Conservation (phyloP, 2,329 filamentous ascomycete genomes). For the Fusarium chuoi region DNA sequence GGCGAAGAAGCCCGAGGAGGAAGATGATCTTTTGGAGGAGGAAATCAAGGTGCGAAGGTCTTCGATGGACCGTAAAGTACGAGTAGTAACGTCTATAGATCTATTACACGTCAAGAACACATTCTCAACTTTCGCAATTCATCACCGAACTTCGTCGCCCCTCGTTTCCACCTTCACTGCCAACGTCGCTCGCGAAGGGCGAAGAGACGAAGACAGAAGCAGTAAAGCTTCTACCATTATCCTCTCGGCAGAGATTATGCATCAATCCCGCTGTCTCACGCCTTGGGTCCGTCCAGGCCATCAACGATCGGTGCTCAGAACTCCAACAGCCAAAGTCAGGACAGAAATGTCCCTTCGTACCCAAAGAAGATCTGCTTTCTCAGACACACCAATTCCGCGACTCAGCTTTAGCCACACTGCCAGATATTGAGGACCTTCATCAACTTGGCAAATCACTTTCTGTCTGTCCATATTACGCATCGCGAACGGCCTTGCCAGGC, state of each 20-base stretch:
- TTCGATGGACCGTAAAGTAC: background rate
- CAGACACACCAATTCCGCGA: conserved; percentile 86
- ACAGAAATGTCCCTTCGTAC: conserved; percentile 79
- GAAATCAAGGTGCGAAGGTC: conserved; percentile 70
- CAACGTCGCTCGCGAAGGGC: conserved; percentile 51
- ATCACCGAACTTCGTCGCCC: conserved; percentile 83
- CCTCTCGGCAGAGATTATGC: conserved; percentile 87
- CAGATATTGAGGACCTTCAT: conserved; percentile 93
- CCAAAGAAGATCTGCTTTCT: conserved; percentile 78
- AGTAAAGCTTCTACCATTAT: conserved; percentile 84
- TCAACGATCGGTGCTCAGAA: conserved; percentile 93
- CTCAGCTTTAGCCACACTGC: conserved; percentile 81
- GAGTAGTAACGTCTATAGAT: conserved; percentile 63
- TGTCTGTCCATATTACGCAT: conserved; percentile 97
- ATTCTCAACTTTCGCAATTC: conserved; percentile 92
- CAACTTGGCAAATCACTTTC: conserved; percentile 79
- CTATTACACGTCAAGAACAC: conserved; percentile 91
- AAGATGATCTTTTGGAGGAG: conserved; percentile 63
- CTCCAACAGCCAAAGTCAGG: conserved; percentile 75
- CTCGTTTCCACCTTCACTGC: conserved; percentile 77
- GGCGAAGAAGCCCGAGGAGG: conserved; percentile 49
- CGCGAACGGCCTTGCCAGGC: conserved; percentile 80
- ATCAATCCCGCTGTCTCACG: conserved; percentile 86
- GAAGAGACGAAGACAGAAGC: conserved; percentile 47
- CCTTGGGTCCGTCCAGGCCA: conserved; percentile 77